Percentiles rank a stretch among this genome's conserved stretches.
Evolutionary conservation across 2,329 filamentous ascomycete species (phyloP).

Genomic region (Cercospora sojina): DNA sequence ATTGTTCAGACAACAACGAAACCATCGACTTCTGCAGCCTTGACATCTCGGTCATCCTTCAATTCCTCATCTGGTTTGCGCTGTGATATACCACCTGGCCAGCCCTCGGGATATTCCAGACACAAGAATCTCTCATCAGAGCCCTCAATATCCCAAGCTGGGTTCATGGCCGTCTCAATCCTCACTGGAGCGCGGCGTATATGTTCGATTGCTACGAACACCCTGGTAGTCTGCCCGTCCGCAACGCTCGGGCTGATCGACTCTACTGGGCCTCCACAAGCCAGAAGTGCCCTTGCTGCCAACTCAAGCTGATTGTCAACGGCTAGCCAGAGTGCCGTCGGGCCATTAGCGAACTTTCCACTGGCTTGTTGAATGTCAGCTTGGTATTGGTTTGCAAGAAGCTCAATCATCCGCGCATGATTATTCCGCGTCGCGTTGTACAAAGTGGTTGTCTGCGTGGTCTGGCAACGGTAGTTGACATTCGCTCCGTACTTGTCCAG

Average conservation of each 20-base stretch:
- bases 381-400: conserved; percentile 6
- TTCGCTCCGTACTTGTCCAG: conserved; percentile 7
- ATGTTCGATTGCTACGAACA: conserved; percentile 9
- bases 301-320: conserved; percentile 16
- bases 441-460: not conserved
- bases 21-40: not conserved
- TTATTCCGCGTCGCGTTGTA: conserved; percentile 4
- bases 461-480: conserved; percentile 2
- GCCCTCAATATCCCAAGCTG: conserved; percentile 13
- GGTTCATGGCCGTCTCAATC: not conserved
- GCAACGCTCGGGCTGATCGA: not conserved
- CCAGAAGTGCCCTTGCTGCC: conserved; percentile 13
- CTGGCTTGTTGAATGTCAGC: conserved; percentile 18
- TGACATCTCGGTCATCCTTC: conserved; percentile 38
- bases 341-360: conserved; percentile 19
- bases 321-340: conserved; percentile 19
- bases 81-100: conserved; percentile 1
- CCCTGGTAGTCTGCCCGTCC: conserved; percentile 10
- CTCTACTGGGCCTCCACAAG: conserved; percentile 20
- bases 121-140: conserved; percentile 17
- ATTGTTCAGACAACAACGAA: conserved; percentile 3
- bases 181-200: conserved; percentile 8
- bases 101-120: conserved; percentile 19
- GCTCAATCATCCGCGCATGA: conserved; percentile 11
- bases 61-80: conserved; percentile 54